Percentiles rank a stretch among this genome's conserved stretches.
phyloP scores from a whole-genome alignment of 2,329 filamentous ascomycete genomes.

The Scytalidium sp. region DNA sequence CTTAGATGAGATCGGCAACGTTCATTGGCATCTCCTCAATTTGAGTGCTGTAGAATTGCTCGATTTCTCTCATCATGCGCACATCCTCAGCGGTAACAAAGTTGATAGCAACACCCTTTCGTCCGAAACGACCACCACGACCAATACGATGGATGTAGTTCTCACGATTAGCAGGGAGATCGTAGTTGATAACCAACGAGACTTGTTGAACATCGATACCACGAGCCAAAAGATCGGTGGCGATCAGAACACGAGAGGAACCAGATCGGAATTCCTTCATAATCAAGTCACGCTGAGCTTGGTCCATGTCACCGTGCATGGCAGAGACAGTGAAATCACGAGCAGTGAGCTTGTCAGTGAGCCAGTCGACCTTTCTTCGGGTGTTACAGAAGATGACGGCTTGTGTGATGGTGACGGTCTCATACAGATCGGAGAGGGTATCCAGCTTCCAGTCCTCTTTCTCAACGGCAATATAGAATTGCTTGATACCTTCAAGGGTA shows the following conservation, averaged over 20 bases:
- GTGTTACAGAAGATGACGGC: conserved; percentile 99
- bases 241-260: conserved; percentile 96
- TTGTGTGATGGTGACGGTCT: conserved; percentile 99
- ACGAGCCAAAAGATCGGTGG: conserved; percentile 95
- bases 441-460: conserved; percentile 99
- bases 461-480: conserved; percentile 99
- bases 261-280: conserved; percentile 99
- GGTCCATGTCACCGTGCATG: conserved; percentile 99
- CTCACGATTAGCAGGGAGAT: conserved; percentile 96
- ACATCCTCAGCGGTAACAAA: conserved; percentile 99
- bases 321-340: conserved; percentile 99
- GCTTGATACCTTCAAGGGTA: conserved; percentile 99
- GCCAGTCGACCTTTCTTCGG: conserved; percentile 99
- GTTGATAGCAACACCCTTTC: conserved; percentile 99
- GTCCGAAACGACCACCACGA: conserved; percentile 98
- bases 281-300: conserved; percentile 95
- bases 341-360: conserved; percentile 97
- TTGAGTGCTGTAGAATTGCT: conserved; percentile 99
- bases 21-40: conserved; percentile 99
- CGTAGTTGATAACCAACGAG: conserved; percentile 99
- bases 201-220: conserved; percentile 99
- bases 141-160: conserved; percentile 99
- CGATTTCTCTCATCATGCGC: conserved; percentile 99
- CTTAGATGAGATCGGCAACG: conserved; percentile 72
- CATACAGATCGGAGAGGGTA: conserved; percentile 97